Evolutionary conservation across 129 eudicot species (phyloP).

Genomic region (Gnaphalium uliginosum): DNA sequence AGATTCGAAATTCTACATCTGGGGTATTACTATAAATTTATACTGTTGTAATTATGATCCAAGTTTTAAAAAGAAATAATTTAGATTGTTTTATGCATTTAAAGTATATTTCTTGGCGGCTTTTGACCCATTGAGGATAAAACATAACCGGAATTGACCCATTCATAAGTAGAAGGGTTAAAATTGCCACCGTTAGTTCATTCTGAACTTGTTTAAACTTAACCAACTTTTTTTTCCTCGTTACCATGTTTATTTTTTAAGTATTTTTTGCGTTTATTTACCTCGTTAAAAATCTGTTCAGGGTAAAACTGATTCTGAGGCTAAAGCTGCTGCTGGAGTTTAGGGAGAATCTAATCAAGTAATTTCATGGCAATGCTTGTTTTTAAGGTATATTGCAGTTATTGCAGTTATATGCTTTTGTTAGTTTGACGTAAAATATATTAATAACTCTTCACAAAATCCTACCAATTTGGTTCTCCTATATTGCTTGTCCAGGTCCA

Average conservation of each 20-base stretch:
- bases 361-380: slow-evolving; percentile 25
- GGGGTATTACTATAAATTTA: slow-evolving; percentile 43
- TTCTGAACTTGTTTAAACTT: background rate
- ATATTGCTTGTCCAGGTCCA: background rate
- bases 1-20: slow-evolving; percentile 60
- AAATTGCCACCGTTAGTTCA: background rate
- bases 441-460: slow-evolving; percentile 5
- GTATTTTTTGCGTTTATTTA: slow-evolving; percentile 1
- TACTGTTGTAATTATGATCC: background rate
- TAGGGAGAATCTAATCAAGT: slow-evolving; percentile 25
- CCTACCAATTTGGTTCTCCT: slow-evolving; percentile 8
- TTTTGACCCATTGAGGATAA: background rate
- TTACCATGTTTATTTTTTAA: background rate
- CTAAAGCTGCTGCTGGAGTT: slow-evolving; percentile 82
- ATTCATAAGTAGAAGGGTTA: background rate
- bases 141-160: background rate
- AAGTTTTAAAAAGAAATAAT: background rate
- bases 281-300: slow-evolving; percentile 31
- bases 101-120: background rate
- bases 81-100: background rate
- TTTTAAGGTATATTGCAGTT: slow-evolving; percentile 34
- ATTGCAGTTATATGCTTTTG: slow-evolving; percentile 1
- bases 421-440: slow-evolving; percentile 6
- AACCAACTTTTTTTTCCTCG: background rate
- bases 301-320: slow-evolving; percentile 71